Base-by-base conservation (phyloP, 768 basidiomycete species). In the Asterophora parasitica region DNA sequence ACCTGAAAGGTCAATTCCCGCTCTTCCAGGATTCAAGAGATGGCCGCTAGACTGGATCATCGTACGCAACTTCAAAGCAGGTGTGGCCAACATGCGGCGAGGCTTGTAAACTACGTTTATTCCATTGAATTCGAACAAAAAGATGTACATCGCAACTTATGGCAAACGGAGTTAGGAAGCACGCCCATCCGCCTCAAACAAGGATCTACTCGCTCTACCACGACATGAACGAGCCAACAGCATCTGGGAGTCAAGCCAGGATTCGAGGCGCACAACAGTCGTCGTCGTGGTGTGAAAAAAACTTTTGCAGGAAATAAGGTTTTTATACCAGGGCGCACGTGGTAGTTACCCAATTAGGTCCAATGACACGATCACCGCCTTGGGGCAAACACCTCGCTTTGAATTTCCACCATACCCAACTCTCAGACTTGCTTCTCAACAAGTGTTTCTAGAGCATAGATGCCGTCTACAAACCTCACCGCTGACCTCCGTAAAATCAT, bases 111-210 rank as follows among this genome's bases (percentile, higher is more conserved):
- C 23, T 6, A 23, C 23, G 23, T 23, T n/a, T 23, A 23, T 23
- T 23, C 3, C 6, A 23, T 23, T 17, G 42, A 28, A 43, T 10
- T 15, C 17, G n/a, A n/a, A 26, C 2, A 19, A 42, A 6, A 28
- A 40, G 31, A 50, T 68, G 64, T 72, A 46, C 55, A 61, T 67
- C 66, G 52, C 59, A 63, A 60, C 65, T 76, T 85, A 87, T 87
- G 79, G 81, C 81, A 76, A 71, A 72, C 67, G 67, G 68, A 77
- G 77, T 75, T 23, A 50, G 45, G 56, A 56, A 41, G 37, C 33
- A 71, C 78, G 72, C 76, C 23, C 67, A 72, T 72, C 69, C 66
- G 66, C 85, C 82, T 88, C 85, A 88, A 87, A 88, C 85, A 66
- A 78, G 77, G 81, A 42, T 49, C 47, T 38, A 61, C 23, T 23